Evolutionary conservation across 2,329 filamentous ascomycete species (phyloP), one percentile per base, ranked within the genome.

Genomic region (Stachybotrys chlorohalonatus): DNA sequence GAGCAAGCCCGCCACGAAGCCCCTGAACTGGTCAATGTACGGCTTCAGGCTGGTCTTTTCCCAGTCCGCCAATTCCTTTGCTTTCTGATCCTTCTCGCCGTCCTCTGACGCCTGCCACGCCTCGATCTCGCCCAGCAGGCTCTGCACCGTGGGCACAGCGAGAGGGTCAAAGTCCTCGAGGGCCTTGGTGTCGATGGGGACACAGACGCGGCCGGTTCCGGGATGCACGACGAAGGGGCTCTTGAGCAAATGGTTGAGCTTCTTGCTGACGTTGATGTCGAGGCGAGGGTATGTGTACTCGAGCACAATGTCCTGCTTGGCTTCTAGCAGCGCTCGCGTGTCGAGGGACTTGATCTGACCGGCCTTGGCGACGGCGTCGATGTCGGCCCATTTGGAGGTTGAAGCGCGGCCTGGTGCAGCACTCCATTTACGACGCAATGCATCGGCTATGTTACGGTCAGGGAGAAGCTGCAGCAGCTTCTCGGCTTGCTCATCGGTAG

Each of bases 271-370:
- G 71, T 96, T 91, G 58, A 94, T 92, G 77, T 99, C 94, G 54
- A 99, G 87, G 46, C 94, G 87, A 3, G 94, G 94, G 71, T 99
- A 99, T 7, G 94, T 96, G 73, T 99, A 97, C 73, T 99, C 94
- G 32, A 99, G 82, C 4, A 97, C 86, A 58, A 99, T 89, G 67
- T 97, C 94, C 69, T 96, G 91, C 73, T 96, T 97, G 24, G 91
- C 90, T 64, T 96, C 90, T 8, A 87, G 80, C 11, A 99, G 79
- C 2, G 86, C 83, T 58, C 80, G 83, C 0, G 84, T 71, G 61
- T 94, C 86, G n/a, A 96, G 80, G 9, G 80, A 78, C 64, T 84
- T 87, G 66, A 84, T 84, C 31, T 83, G 83, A 39, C 89, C 87
- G 1, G 85, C 83, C 70, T 90, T 89, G 50, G 93, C 94, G 11